Percentiles rank a stretch among this genome's conserved stretches.
phyloP scores from a whole-genome alignment of 495 filamentous ascomycete genomes.

The Cercophora newfieldiana region DNA sequence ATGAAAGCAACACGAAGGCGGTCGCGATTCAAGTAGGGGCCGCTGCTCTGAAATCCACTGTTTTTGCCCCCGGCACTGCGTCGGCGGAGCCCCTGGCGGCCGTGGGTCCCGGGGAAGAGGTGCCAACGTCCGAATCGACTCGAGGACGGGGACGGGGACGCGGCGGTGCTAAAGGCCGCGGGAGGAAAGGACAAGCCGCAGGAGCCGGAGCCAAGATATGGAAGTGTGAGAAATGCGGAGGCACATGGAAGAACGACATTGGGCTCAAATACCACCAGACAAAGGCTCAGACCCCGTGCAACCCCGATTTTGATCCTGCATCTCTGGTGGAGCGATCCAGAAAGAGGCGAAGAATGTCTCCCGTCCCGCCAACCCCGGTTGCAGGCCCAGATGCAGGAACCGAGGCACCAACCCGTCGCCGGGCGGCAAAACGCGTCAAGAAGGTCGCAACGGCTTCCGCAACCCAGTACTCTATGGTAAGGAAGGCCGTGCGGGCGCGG shows the following conservation, averaged over 20 bases:
- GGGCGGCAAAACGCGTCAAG: slow-evolving; percentile 17
- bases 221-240: slow-evolving; percentile 50
- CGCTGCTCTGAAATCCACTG: not conserved
- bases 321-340: slow-evolving; percentile 24
- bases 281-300: slow-evolving; percentile 50
- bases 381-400: slow-evolving; percentile 40
- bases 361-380: slow-evolving; percentile 23
- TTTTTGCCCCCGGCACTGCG: not conserved
- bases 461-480: not conserved
- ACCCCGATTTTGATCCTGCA: slow-evolving; percentile 46
- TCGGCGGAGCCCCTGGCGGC: not conserved
- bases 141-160: slow-evolving; percentile 22
- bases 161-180: slow-evolving; percentile 12
- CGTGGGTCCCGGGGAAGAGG: not conserved
- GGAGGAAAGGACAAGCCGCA: slow-evolving; percentile 19
- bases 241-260: slow-evolving; percentile 52
- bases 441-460: not conserved
- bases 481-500: not conserved
- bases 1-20: slow-evolving; percentile 16
- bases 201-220: slow-evolving; percentile 29
- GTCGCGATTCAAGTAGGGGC: slow-evolving; percentile 12
- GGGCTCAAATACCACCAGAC: slow-evolving; percentile 55
- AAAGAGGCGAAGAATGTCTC: slow-evolving; percentile 29
- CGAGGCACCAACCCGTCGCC: slow-evolving; percentile 26
- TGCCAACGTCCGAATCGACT: not conserved